Evolutionary conservation across 192 early-diverging fungal genomes (phyloP).

Genomic region (Backusella circina): DNA sequence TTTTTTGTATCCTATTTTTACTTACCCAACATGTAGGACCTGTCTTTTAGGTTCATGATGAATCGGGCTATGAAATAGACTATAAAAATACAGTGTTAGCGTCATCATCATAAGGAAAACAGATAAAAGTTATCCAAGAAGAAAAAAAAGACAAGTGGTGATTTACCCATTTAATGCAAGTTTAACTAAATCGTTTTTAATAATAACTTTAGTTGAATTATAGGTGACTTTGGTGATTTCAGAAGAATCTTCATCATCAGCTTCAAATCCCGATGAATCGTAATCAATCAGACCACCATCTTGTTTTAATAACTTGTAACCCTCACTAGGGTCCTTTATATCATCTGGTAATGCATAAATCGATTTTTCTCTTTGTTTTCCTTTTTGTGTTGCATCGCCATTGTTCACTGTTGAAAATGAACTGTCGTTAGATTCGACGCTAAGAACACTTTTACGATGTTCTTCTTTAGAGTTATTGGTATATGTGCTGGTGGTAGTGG

Average conservation of each 20-base stretch:
- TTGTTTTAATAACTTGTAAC: neutral
- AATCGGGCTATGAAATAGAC: conserved; percentile 15
- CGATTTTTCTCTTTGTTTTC: neutral
- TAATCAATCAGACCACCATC: conserved; percentile 4
- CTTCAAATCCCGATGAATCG: neutral
- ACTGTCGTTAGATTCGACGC: neutral
- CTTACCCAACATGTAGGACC: conserved; percentile 26
- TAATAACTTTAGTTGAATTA: neutral
- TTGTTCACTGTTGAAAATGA: neutral
- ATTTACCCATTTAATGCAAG: conserved; percentile 24
- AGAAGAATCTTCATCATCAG: neutral
- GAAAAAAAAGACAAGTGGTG: neutral
- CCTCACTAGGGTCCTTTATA: neutral
- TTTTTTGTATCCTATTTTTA: neutral
- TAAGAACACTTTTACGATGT: neutral
- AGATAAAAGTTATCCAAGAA: neutral
- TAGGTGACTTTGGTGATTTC: neutral
- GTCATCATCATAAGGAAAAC: neutral
- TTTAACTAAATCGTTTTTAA: conserved; percentile 9
- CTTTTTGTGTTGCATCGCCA: neutral
- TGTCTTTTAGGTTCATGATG: neutral
- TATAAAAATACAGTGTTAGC: conserved; percentile 6
- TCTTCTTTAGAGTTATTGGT: neutral
- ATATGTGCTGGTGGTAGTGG: neutral
- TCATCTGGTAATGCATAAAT: neutral